Conservation (phyloP, 2,329 filamentous ascomycete species). For the Purpureocillium lavendulum region DNA sequence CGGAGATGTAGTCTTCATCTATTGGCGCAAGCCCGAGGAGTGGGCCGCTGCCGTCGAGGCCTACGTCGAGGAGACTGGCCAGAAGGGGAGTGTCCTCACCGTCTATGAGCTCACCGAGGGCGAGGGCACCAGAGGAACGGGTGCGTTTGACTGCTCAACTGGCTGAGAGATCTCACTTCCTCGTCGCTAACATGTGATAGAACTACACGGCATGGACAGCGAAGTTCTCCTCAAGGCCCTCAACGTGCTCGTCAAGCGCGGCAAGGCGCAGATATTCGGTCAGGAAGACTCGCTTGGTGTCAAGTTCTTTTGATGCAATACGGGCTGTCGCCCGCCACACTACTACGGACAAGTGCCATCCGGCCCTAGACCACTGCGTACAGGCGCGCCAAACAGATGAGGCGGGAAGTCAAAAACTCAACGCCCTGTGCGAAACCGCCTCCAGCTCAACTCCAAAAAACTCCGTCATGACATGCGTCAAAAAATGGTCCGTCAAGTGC, state of each 20-base stretch:
- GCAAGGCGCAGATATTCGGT: conserved; percentile 90
- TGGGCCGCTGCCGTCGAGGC: conserved; percentile 73
- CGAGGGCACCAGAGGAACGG: conserved; percentile 65
- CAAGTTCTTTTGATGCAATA: conserved; percentile 74
- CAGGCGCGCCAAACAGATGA: no score
- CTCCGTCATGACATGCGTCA: conserved; percentile 10
- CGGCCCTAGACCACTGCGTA: no score
- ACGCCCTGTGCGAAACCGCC: not conserved
- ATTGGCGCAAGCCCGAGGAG: conserved; percentile 81
- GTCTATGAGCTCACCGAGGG: conserved; percentile 86
- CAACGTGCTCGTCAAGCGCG: conserved; percentile 74
- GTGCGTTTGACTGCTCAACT: conserved; percentile 31
- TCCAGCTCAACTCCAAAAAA: conserved; percentile 8
- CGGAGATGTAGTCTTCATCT: conserved; percentile 59
- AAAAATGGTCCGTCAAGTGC: not conserved
- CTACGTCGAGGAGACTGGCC: conserved; percentile 82
- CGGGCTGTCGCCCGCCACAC: no score
- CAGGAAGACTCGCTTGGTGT: conserved; percentile 81
- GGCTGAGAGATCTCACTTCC: not conserved
- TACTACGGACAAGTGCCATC: no score
- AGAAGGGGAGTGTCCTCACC: conserved; percentile 83
- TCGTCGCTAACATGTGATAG: conserved; percentile 28
- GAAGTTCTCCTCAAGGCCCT: conserved; percentile 75
- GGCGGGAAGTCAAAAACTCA: no score
- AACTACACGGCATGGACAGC: conserved; percentile 82